phyloP scores from a whole-genome alignment of 176 grass and related monocot species.

The Carex parvula region DNA sequence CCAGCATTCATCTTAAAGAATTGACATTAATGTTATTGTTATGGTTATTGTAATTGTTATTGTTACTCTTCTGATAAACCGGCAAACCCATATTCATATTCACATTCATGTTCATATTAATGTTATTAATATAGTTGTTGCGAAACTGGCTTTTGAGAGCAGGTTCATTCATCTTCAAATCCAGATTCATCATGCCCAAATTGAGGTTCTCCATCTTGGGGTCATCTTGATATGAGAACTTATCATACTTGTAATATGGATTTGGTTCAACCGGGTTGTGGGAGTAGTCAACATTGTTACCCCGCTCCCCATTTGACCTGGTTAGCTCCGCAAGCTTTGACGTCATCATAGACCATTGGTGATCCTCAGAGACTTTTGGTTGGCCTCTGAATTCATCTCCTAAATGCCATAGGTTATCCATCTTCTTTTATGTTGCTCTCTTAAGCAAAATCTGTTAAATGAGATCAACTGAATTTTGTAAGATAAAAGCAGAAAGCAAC shows the following conservation, averaged over 20 bases:
- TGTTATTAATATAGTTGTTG: constrained; percentile 37
- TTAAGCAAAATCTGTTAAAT: not conserved
- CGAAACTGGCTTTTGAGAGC: constrained; percentile 49
- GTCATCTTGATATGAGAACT: constrained; percentile 59
- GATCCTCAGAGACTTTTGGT: constrained; percentile 76
- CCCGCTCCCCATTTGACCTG: constrained; percentile 57
- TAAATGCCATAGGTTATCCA: constrained; percentile 91
- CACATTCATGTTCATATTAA: constrained; percentile 35
- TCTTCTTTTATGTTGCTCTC: constrained; percentile 27
- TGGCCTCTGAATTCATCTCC: constrained; percentile 89
- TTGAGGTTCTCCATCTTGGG: constrained; percentile 73
- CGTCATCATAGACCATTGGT: constrained; percentile 93
- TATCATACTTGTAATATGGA: constrained; percentile 69
- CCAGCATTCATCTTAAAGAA: constrained; percentile 64
- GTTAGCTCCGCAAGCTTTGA: constrained; percentile 94
- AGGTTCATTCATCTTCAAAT: constrained; percentile 81
- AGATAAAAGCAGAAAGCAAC: not conserved
- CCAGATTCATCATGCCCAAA: constrained; percentile 69
- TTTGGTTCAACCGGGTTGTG: constrained; percentile 52
- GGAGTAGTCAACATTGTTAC: constrained; percentile 63
- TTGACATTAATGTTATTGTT: constrained; percentile 45
- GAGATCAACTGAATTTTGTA: not conserved
- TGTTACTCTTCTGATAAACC: constrained; percentile 56
- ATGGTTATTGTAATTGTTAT: constrained; percentile 29
- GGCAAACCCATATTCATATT: constrained; percentile 22